A percentile compares a stretch with the other conserved stretches of the same genome.
These are phyloP conservation scores for Silene uniflora DNA, from an alignment of 148 eudicot species.

Conservation along the genomic window DNA sequence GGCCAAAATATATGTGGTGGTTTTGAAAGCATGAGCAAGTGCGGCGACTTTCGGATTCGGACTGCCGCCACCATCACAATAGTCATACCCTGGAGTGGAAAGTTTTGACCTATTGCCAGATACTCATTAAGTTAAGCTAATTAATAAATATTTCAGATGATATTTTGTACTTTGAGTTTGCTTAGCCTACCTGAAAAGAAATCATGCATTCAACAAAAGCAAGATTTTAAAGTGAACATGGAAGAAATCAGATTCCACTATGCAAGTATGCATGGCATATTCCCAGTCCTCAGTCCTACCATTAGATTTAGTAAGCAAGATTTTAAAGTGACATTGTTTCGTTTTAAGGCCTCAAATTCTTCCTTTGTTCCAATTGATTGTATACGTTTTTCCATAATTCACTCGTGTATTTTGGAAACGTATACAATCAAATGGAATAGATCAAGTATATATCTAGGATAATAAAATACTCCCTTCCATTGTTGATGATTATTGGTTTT, in stretches of 20 bases:
- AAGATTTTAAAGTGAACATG: constrained; percentile 10
- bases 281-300: constrained; percentile 8
- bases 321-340: no score
- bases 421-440: no score
- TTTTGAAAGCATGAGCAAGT: neutral
- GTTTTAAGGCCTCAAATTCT: no score
- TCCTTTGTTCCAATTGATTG: no score
- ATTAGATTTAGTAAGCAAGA: neutral
- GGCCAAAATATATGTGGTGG: neutral
- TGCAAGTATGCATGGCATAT: constrained; percentile 7
- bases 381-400: no score
- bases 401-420: no score
- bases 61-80: neutral
- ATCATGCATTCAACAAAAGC: neutral
- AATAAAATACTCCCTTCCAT: neutral
- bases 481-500: neutral
- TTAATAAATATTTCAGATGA: neutral
- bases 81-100: constrained; percentile 1
- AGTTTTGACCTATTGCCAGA: constrained; percentile 1
- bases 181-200: neutral
- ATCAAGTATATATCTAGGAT: no score
- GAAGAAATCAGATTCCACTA: constrained; percentile 4
- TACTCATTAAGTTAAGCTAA: neutral
- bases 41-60: neutral
- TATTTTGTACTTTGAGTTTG: neutral